A percentile compares a stretch with the other conserved stretches of the same genome.
These are phyloP conservation scores for Aspergillus bertholletiae DNA, from an alignment of 495 filamentous ascomycete genomes.

Conservation along the genomic window DNA sequence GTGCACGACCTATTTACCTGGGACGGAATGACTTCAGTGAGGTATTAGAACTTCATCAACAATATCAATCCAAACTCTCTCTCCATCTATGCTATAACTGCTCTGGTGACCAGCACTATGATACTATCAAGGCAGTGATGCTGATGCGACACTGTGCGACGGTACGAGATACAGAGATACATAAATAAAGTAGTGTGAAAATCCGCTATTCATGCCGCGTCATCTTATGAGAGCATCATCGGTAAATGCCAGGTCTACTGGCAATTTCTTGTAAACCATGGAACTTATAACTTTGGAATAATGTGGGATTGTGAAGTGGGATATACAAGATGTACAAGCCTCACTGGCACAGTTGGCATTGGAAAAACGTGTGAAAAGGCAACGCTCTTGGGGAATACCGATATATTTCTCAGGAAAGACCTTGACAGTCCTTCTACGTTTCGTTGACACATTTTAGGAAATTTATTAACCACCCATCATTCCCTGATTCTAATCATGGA, in stretches of 20 bases:
- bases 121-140: conserved; percentile 84
- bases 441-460: no score
- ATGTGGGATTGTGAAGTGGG: conserved; percentile 81
- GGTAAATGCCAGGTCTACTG: conserved; percentile 88
- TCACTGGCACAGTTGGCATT: conserved; percentile 79
- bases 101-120: conserved; percentile 90
- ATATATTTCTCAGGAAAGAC: no score
- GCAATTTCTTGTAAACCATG: conserved; percentile 79
- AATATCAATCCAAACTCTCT: no score
- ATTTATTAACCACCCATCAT: no score
- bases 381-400: no score
- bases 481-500: no score
- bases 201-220: conserved; percentile 86
- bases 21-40: conserved; percentile 52
- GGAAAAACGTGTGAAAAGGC: no score
- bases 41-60: conserved; percentile 77
- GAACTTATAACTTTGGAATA: conserved; percentile 79
- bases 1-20: conserved; percentile 64
- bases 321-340: conserved; percentile 93
- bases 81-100: conserved; percentile 94
- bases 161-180: conserved; percentile 91
- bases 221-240: conserved; percentile 88
- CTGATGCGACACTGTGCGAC: conserved; percentile 89
- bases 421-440: no score
- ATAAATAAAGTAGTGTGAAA: conserved; percentile 91